Evolutionary conservation across 768 basidiomycete genomes (phyloP), one percentile per base, ranked within the genome.

Genomic region (Boletus sensibilis): DNA sequence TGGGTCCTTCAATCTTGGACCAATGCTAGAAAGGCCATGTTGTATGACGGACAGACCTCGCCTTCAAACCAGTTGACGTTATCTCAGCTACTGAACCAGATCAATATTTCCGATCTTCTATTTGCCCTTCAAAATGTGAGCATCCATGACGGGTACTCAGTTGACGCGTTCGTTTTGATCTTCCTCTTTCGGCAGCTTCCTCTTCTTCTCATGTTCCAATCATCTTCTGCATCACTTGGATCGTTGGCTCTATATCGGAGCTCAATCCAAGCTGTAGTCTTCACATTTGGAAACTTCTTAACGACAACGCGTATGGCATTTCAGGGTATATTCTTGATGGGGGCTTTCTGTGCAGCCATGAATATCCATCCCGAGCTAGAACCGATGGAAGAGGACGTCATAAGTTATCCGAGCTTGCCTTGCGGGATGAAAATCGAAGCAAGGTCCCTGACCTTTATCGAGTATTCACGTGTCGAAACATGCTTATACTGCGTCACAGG

Each of bases 1-100:
- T 95, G 92, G 93, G 86, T 94, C 52, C 74, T 94, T 55, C 78
- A 82, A 53, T 82, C 84, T 8, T 95, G 92, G 92, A 79, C 86
- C 5, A 76, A 72, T 33, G 82, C 90, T 4, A 76, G 86, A 61
- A 81, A 77, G 66, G 71, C 82, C 20, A 80, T 86, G 43, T 73
- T 87, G 50, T 79, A 81, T 14, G 80, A 83, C 27, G 84, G 86
- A 62, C 78, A 77, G 55, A 58, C 66, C 68, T 76, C 63, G 61
- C 71, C 60, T 14, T 41, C 62, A 34, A 71, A 72, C 55, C 69
- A 74, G 42, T 73, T 74, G 51, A 75, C 79, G 42, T 72, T 79
- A 20, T 78, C 81, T 9, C 72, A 67, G 51, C 25, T 86, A 34
- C 61, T 86, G 50, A 75, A 81, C 52, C 80, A 83, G 58, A 76